Conservation (phyloP, 2,329 filamentous ascomycete species). For the Uncinocarpus reesii region DNA sequence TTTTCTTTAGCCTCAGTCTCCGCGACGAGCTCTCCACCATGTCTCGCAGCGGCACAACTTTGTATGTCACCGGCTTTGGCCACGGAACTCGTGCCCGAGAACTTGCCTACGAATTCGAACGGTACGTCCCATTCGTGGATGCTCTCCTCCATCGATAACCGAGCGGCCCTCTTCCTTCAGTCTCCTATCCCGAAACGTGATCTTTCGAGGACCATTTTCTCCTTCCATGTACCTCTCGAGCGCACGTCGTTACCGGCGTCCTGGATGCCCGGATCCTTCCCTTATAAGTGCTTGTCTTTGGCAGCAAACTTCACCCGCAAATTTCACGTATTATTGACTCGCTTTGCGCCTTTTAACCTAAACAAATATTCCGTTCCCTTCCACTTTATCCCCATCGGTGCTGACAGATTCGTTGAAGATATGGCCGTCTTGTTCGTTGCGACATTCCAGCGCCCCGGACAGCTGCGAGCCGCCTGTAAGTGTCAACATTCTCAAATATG, state of each 20-base stretch:
- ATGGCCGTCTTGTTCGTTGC: slow-evolving; percentile 93
- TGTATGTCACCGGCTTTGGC: slow-evolving; percentile 98
- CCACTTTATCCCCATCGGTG: not conserved
- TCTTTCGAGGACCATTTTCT: slow-evolving; percentile 14
- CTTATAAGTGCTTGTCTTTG: slow-evolving; percentile 4
- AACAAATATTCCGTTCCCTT: not conserved
- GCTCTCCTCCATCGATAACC: slow-evolving; percentile 25
- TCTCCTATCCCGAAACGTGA: slow-evolving; percentile 17
- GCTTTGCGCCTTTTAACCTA: not conserved
- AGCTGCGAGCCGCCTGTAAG: slow-evolving; percentile 89
- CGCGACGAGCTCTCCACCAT: slow-evolving; percentile 40
- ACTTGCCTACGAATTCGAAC: slow-evolving; percentile 99
- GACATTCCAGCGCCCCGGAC: slow-evolving; percentile 95
- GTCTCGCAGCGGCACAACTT: slow-evolving; percentile 81
- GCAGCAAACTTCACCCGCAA: slow-evolving; percentile 3
- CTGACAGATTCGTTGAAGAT: slow-evolving; percentile 52
- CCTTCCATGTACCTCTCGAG: slow-evolving; percentile 13
- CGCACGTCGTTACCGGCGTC: slow-evolving; percentile 15
- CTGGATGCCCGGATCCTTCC: slow-evolving; percentile 10
- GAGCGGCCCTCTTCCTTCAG: slow-evolving; percentile 17
- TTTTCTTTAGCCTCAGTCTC: not conserved
- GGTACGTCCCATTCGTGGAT: slow-evolving; percentile 60
- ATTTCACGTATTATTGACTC: slow-evolving; percentile 5
- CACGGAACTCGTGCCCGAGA: slow-evolving; percentile 97
- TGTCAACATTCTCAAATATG: slow-evolving; percentile 23